Evolutionary conservation across 495 filamentous ascomycete genomes (phyloP).

Genomic region (Amniculicola lignicola): DNA sequence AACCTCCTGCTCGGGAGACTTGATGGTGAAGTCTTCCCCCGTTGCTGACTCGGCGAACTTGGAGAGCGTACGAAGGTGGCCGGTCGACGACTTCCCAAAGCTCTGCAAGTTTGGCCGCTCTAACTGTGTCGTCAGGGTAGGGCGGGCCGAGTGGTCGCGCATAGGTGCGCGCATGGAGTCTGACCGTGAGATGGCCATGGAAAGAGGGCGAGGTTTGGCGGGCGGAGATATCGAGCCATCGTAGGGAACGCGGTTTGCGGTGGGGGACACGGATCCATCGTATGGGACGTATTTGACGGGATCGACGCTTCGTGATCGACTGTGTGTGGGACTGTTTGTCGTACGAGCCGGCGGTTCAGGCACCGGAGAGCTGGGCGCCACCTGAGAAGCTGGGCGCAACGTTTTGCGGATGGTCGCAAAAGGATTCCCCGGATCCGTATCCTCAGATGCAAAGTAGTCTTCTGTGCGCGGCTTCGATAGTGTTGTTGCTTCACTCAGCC

Average conservation of each 20-base stretch:
- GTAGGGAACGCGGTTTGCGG: too few species aligned
- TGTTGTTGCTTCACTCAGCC: constrained; percentile 65
- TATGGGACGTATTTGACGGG: constrained; percentile 16
- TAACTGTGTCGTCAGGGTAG: constrained; percentile 21
- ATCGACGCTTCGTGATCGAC: constrained; percentile 34
- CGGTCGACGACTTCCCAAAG: constrained; percentile 78
- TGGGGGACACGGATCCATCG: constrained; percentile 36
- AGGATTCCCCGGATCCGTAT: constrained; percentile 52
- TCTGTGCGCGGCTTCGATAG: constrained; percentile 46
- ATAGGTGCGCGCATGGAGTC: constrained; percentile 40
- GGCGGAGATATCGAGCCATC: constrained; percentile 36
- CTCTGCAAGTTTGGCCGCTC: constrained; percentile 66
- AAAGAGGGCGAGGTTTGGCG: constrained; percentile 34
- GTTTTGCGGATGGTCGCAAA: constrained; percentile 74
- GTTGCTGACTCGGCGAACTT: constrained; percentile 72
- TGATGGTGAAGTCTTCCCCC: constrained; percentile 74
- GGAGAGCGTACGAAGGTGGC: constrained; percentile 84
- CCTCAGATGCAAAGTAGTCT: constrained; percentile 43
- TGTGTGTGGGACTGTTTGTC: constrained; percentile 30
- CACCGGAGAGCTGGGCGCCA: constrained; percentile 53
- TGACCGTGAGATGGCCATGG: constrained; percentile 38
- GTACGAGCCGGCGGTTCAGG: constrained; percentile 26
- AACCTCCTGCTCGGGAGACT: constrained; percentile 72
- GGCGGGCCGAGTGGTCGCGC: constrained; percentile 24
- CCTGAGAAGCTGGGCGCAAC: constrained; percentile 70